Conservation (phyloP, 2,329 filamentous ascomycete genomes). For the Nigrospora oryzae region DNA sequence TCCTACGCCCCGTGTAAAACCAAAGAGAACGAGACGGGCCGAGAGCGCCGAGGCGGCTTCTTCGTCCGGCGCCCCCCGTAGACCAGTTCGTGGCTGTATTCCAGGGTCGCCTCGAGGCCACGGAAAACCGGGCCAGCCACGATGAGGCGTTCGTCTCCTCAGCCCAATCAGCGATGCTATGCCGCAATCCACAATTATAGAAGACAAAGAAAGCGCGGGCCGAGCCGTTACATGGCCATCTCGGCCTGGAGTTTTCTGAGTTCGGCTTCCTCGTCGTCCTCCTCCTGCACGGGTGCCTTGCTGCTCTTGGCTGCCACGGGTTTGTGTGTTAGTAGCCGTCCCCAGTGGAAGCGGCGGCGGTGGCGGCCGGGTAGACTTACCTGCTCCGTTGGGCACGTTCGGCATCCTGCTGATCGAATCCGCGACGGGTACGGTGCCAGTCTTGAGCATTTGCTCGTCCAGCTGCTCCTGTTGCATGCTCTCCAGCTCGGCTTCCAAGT, state of each 20-base stretch:
- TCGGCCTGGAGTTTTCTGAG: constrained; percentile 87
- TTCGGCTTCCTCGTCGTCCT: constrained; percentile 95
- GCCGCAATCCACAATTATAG: constrained; percentile 6
- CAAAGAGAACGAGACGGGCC: background rate
- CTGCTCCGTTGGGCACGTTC: constrained; percentile 62
- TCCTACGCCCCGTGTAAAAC: constrained; percentile 5
- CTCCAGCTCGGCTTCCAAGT: constrained; percentile 79
- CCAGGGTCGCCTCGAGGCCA: too few relatives aligned
- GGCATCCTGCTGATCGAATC: constrained; percentile 74
- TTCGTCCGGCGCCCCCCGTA: too few relatives aligned
- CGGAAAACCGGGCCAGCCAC: too few relatives aligned
- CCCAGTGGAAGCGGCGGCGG: background rate
- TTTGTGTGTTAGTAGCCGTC: constrained; percentile 6
- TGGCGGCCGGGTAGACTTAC: constrained; percentile 45
- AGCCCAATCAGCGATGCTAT: constrained; percentile 8
- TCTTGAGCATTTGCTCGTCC: constrained; percentile 89
- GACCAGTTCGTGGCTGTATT: too few relatives aligned
- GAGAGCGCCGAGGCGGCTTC: too few relatives aligned
- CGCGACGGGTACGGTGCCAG: constrained; percentile 72
- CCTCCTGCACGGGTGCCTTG: constrained; percentile 41
- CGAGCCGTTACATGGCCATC: constrained; percentile 76
- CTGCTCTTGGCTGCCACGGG: constrained; percentile 36
- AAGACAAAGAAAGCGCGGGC: constrained; percentile 3
- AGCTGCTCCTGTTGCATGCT: constrained; percentile 84
- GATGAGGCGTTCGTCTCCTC: background rate